These are phyloP conservation scores for Anthoceros angustus DNA, from an alignment of 225 moss, liverwort and hornwort genomes.

Conservation along the genomic window DNA sequence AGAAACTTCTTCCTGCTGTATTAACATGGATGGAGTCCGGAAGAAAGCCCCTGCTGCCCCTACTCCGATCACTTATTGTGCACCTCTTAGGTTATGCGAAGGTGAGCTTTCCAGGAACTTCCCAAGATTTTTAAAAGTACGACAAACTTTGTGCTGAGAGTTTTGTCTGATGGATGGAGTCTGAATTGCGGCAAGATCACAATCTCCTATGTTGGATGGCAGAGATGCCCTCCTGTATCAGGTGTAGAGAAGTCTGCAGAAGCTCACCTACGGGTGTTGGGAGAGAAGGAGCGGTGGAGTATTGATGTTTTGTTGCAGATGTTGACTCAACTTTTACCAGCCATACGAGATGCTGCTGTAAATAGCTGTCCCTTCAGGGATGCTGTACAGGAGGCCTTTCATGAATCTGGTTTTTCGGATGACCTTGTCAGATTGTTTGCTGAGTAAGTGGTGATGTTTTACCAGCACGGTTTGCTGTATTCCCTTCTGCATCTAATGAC, in stretches of 20 bases:
- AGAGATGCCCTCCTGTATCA: conserved; percentile 88
- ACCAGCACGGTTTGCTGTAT: neutral
- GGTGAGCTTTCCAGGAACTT: conserved; percentile 17
- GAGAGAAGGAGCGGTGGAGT: conserved; percentile 89
- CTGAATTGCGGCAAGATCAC: no score
- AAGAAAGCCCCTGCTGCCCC: conserved; percentile 45
- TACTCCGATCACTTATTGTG: conserved; percentile 54
- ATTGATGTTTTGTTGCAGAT: conserved; percentile 66
- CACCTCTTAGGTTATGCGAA: conserved; percentile 63
- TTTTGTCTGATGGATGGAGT: neutral
- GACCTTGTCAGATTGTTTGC: conserved; percentile 53
- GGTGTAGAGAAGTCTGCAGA: conserved; percentile 76
- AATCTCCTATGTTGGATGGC: conserved; percentile 9
- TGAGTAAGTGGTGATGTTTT: conserved; percentile 18
- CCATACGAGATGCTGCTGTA: conserved; percentile 53
- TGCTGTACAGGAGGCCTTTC: conserved; percentile 27
- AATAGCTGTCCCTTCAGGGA: conserved; percentile 63
- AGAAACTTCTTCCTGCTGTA: conserved; percentile 61
- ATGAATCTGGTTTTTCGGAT: conserved; percentile 50
- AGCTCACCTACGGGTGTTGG: conserved; percentile 66
- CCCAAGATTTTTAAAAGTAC: neutral
- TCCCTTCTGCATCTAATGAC: neutral
- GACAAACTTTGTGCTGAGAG: neutral
- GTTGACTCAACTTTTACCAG: conserved; percentile 60
- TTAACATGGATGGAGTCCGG: conserved; percentile 51